These are phyloP conservation scores for Pseudohalonectria lignicola DNA, from an alignment of 2,329 filamentous ascomycete genomes.

Conservation along the genomic window DNA sequence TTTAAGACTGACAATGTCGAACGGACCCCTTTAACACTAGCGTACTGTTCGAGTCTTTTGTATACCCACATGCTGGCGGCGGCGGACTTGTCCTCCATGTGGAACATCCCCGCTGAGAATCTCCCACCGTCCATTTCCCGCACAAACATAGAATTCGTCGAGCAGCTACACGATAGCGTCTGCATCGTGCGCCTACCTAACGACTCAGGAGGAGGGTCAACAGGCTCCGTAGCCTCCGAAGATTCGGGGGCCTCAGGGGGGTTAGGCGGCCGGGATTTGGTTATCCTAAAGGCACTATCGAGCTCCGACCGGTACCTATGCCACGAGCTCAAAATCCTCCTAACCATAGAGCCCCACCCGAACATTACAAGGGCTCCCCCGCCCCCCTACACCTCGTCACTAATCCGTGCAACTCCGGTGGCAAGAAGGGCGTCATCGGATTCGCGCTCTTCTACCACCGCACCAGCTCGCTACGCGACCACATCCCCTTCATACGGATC, in stretches of 20 bases:
- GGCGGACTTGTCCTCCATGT: constrained; percentile 26
- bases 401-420: constrained; percentile 44
- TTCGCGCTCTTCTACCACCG: constrained; percentile 44
- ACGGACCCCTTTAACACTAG: too few relatives aligned
- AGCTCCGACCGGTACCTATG: constrained; percentile 50
- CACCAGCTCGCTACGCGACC: constrained; percentile 43
- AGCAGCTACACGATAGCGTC: constrained; percentile 49
- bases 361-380: constrained; percentile 42
- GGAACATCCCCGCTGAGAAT: constrained; percentile 23
- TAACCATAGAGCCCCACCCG: constrained; percentile 36
- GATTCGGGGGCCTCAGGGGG: too few relatives aligned
- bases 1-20: too few relatives aligned
- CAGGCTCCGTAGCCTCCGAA: too few relatives aligned
- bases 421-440: constrained; percentile 42
- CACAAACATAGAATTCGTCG: constrained; percentile 34
- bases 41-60: too few relatives aligned
- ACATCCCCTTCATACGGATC: constrained; percentile 37
- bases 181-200: constrained; percentile 41
- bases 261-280: constrained; percentile 16
- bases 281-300: constrained; percentile 47
- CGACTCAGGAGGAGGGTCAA: constrained; percentile 11
- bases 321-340: constrained; percentile 46
- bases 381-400: constrained; percentile 42
- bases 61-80: constrained; percentile 38
- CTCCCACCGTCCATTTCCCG: constrained; percentile 39